phyloP scores from a whole-genome alignment of 2,329 filamentous ascomycete species.

The Ambrosiella beaveri region DNA sequence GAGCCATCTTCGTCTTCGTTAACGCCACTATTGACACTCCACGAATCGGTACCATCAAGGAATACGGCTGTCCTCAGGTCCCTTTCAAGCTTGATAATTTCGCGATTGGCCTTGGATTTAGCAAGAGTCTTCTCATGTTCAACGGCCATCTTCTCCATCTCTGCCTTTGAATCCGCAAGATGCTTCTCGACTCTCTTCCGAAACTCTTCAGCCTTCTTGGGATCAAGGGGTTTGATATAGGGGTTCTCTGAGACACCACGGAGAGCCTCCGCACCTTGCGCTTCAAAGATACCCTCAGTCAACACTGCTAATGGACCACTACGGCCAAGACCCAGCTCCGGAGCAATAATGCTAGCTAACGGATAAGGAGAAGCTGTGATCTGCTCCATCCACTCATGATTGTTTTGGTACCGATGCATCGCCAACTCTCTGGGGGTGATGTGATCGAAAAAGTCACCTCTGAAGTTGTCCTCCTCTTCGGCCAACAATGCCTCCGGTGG shows the following conservation, averaged over 20 bases:
- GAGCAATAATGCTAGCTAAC: conserved; percentile 67
- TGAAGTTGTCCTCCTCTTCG: conserved; percentile 75
- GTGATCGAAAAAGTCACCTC: conserved; percentile 79
- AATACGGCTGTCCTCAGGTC: conserved; percentile 52
- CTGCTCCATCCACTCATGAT: conserved; percentile 99
- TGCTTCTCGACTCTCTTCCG: conserved; percentile 58
- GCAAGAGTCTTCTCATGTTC: conserved; percentile 61
- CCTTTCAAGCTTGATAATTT: conserved; percentile 57
- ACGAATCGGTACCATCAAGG: conserved; percentile 40
- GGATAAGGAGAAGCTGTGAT: conserved; percentile 81
- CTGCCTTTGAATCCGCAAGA: conserved; percentile 54
- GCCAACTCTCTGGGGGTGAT: conserved; percentile 82
- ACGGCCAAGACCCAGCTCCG: conserved; percentile 71
- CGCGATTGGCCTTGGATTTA: conserved; percentile 52
- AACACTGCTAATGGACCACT: conserved; percentile 67
- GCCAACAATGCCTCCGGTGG: conserved; percentile 41
- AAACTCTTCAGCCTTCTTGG: conserved; percentile 69
- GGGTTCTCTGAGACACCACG: conserved; percentile 35
- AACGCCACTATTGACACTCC: conserved; percentile 42
- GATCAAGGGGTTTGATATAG: conserved; percentile 47
- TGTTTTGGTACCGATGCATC: conserved; percentile 71
- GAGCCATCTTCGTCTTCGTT: conserved; percentile 29
- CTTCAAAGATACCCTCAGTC: conserved; percentile 72
- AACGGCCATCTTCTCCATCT: conserved; percentile 71
- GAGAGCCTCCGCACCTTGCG: conserved; percentile 32